A percentile compares a stretch with the other conserved stretches of the same genome.
Conservation (phyloP, 1,284 basidiomycete genomes). For the Chondrostereum purpureum region DNA sequence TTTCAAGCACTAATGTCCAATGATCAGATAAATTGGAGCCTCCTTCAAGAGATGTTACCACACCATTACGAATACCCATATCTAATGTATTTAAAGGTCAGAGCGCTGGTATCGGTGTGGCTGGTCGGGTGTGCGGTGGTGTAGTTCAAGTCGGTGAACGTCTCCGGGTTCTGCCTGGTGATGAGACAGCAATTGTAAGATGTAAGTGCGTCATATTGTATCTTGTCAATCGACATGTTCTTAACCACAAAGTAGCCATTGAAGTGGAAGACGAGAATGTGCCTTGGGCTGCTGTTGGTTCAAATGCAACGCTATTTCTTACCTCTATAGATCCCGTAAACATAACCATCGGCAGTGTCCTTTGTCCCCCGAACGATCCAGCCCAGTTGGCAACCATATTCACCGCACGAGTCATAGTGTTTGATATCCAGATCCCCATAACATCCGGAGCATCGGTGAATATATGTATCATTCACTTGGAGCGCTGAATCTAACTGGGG, state of each 20-base stretch:
- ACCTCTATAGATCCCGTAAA: slow-evolving; percentile 83
- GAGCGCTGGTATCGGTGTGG: slow-evolving; percentile 75
- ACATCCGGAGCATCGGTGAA: slow-evolving; percentile 79
- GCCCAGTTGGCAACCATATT: slow-evolving; percentile 78
- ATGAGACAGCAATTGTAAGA: slow-evolving; percentile 81
- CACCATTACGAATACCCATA: slow-evolving; percentile 82
- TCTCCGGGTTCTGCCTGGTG: slow-evolving; percentile 84
- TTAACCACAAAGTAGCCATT: slow-evolving; percentile 55
- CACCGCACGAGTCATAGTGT: slow-evolving; percentile 86
- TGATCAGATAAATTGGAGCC: slow-evolving; percentile 72
- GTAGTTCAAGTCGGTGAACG: slow-evolving; percentile 90
- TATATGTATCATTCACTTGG: slow-evolving; percentile 6
- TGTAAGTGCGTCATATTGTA: slow-evolving; percentile 37
- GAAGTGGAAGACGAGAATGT: slow-evolving; percentile 76
- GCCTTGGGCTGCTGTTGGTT: slow-evolving; percentile 87
- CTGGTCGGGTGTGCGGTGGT: slow-evolving; percentile 85
- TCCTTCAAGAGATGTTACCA: slow-evolving; percentile 70
- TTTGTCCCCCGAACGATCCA: slow-evolving; percentile 69
- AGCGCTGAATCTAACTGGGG: slow-evolving; percentile 2
- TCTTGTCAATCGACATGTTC: slow-evolving; percentile 4
- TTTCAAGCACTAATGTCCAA: not conserved
- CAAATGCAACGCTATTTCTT: slow-evolving; percentile 83
- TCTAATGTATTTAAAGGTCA: slow-evolving; percentile 94
- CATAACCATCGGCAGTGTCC: slow-evolving; percentile 81
- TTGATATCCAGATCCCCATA: slow-evolving; percentile 89